Conservation (phyloP, 106 monocot species). For the Apostasia ramifera region DNA sequence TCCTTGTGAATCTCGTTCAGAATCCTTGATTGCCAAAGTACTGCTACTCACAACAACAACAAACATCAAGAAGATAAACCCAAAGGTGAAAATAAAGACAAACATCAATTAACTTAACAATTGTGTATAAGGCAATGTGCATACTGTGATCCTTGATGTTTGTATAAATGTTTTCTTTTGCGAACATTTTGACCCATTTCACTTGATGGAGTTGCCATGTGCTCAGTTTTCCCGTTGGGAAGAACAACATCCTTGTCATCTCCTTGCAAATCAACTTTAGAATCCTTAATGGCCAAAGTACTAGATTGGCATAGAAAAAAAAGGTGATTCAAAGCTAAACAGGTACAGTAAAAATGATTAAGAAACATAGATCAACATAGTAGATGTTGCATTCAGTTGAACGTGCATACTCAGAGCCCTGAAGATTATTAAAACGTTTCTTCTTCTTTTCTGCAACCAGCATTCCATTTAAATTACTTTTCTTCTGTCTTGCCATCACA, state of each 20-base stretch:
- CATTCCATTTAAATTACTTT: background rate
- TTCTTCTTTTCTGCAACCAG: background rate
- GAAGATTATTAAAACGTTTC: background rate
- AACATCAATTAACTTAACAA: background rate
- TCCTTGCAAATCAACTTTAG: background rate
- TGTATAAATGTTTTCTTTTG: background rate
- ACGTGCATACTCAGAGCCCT: background rate
- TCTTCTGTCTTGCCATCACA: background rate
- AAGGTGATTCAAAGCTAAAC: background rate
- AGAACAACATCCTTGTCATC: slow-evolving; percentile 1
- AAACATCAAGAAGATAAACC: background rate
- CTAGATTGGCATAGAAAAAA: background rate
- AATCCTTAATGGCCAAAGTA: background rate
- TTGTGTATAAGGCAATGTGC: background rate
- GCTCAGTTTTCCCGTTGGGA: background rate
- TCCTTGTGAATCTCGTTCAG: slow-evolving; percentile 1
- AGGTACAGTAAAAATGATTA: background rate
- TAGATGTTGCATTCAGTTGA: background rate
- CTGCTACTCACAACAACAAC: background rate
- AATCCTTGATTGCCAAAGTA: background rate
- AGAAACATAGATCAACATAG: background rate
- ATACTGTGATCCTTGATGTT: slow-evolving; percentile 1
- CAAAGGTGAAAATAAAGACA: background rate
- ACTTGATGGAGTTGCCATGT: background rate
- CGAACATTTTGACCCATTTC: background rate